Evolutionary conservation across 129 eudicot species (phyloP).

Genomic region (Artemisia annua): DNA sequence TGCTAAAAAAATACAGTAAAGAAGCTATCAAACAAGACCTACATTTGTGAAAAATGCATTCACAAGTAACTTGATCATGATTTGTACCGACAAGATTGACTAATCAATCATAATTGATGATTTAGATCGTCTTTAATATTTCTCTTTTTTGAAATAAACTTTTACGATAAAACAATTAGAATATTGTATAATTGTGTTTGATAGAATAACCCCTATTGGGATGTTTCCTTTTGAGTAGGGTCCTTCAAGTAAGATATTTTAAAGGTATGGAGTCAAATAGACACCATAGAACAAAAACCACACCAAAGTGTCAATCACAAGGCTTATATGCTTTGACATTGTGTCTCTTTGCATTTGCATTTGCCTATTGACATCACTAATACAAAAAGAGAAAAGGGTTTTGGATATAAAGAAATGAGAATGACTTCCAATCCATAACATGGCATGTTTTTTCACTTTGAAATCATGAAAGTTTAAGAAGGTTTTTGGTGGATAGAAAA

Average conservation of each 20-base stretch:
- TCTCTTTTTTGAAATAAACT: neutral
- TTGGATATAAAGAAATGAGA: constrained; percentile 41
- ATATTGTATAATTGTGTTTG: too few relatives aligned
- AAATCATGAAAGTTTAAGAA: constrained; percentile 37
- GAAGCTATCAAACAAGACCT: too few relatives aligned
- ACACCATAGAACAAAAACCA: constrained; percentile 30
- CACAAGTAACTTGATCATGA: too few relatives aligned
- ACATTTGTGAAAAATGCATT: too few relatives aligned
- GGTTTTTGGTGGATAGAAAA: constrained; percentile 39
- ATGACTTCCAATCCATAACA: constrained; percentile 35
- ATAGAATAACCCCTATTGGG: neutral
- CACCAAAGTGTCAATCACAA: constrained; percentile 26
- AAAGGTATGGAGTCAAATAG: constrained; percentile 33
- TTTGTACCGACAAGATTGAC: too few relatives aligned
- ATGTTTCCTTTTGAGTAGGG: constrained; percentile 24
- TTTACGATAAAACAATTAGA: too few relatives aligned
- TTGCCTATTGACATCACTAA: constrained; percentile 37
- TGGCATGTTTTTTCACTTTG: constrained; percentile 34
- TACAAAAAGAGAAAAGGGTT: constrained; percentile 30
- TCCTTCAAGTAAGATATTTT: constrained; percentile 13
- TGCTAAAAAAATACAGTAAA: too few relatives aligned
- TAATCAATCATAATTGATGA: too few relatives aligned
- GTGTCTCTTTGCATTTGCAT: constrained; percentile 30
- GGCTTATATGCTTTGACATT: constrained; percentile 36
- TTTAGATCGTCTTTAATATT: neutral